phyloP scores from a whole-genome alignment of 2,329 filamentous ascomycete genomes.

The Byssoonygena ceratinophila region DNA sequence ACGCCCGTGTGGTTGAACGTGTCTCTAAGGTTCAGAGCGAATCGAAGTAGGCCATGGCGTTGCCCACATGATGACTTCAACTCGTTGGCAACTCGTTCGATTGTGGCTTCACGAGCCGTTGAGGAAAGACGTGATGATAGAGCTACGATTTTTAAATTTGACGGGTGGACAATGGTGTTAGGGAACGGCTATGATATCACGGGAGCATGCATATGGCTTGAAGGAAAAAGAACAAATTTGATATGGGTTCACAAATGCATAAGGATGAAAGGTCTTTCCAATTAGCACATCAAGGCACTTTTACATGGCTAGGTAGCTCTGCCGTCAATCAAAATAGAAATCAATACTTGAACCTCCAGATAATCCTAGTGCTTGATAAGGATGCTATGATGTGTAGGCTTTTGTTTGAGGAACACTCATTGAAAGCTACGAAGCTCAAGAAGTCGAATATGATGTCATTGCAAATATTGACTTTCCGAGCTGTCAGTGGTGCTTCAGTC shows the following conservation, averaged over 20 bases:
- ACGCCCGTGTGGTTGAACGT: constrained; percentile 60
- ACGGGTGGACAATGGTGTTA: background rate
- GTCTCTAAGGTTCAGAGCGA: constrained; percentile 69
- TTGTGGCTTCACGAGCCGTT: background rate
- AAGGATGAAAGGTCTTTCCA: background rate
- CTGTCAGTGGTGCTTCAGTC: background rate
- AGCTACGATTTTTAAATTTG: background rate
- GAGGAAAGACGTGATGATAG: background rate
- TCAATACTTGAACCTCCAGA: no score
- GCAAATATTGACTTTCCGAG: background rate
- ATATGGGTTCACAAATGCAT: background rate
- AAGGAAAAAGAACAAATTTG: background rate
- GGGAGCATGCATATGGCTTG: background rate
- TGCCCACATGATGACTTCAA: background rate
- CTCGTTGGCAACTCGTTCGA: background rate
- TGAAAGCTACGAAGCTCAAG: no score
- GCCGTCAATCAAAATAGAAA: background rate
- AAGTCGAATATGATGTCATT: background rate
- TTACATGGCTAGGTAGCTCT: background rate
- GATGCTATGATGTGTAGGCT: no score
- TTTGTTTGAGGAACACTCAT: no score
- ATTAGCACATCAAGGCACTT: no score
- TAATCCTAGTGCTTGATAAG: no score
- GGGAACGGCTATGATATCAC: constrained; percentile 7
- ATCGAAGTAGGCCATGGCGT: constrained; percentile 25